phyloP scores from a whole-genome alignment of 108 stramenopile species.

The Nannochloropsis salina region DNA sequence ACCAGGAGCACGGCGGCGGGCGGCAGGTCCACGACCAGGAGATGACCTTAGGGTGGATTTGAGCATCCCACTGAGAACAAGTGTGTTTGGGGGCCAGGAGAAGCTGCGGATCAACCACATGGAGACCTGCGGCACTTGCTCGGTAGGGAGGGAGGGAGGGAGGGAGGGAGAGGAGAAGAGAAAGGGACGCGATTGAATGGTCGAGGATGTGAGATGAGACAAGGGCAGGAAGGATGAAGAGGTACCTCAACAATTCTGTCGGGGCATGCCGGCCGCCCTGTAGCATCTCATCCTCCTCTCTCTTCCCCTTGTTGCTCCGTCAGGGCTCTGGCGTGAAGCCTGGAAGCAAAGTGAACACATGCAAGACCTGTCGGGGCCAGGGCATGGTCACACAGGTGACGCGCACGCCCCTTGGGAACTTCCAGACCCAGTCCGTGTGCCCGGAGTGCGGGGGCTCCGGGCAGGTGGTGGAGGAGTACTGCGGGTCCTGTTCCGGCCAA shows the following conservation, averaged over 20 bases:
- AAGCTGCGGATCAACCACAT: slow-evolving; percentile 74
- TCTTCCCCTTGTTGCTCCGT: neutral
- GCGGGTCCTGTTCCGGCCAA: slow-evolving; percentile 82
- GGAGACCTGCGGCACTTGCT: slow-evolving; percentile 82
- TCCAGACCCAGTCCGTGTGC: slow-evolving; percentile 91
- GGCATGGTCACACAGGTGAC: slow-evolving; percentile 88
- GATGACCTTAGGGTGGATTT: slow-evolving; percentile 85
- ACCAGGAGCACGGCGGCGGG: slow-evolving; percentile 24
- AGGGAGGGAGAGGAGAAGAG: neutral
- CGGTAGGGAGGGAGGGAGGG: slow-evolving; percentile 30
- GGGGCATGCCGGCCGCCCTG: too few relatives aligned
- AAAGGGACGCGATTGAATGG: neutral
- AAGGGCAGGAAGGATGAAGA: too few relatives aligned
- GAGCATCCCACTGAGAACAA: slow-evolving; percentile 87
- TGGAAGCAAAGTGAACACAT: slow-evolving; percentile 54
- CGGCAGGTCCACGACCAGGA: slow-evolving; percentile 53
- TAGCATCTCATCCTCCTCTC: neutral
- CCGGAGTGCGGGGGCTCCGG: slow-evolving; percentile 86
- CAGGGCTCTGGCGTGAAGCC: neutral
- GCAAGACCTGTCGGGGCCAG: slow-evolving; percentile 70
- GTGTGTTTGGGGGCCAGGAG: slow-evolving; percentile 86
- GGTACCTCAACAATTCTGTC: too few relatives aligned
- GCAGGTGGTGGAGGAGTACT: slow-evolving; percentile 84
- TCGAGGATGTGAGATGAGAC: neutral
- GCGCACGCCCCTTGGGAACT: slow-evolving; percentile 86